Evolutionary conservation across 495 filamentous ascomycete species (phyloP).

Genomic region (Xanthoparmelia taractica): DNA sequence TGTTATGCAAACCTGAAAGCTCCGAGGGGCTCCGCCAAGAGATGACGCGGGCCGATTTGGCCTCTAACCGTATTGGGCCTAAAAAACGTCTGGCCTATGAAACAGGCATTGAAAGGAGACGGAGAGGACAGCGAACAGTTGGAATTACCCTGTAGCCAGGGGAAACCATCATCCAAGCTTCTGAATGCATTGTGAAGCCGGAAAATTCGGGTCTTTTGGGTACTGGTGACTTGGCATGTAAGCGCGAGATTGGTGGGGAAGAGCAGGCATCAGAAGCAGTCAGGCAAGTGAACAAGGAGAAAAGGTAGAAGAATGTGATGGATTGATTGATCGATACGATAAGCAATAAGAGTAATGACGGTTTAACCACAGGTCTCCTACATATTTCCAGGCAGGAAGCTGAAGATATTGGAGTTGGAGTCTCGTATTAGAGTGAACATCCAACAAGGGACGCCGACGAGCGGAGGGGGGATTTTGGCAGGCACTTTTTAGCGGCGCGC

Average conservation of each 20-base stretch:
- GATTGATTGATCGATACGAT: not conserved
- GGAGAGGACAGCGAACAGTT: not conserved
- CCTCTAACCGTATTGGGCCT: not conserved
- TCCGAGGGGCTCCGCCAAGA: not conserved
- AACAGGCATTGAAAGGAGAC: not conserved
- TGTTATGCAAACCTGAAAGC: not conserved
- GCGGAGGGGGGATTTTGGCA: not conserved
- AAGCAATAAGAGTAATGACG: not conserved
- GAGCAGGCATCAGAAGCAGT: not conserved
- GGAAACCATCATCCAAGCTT: not conserved
- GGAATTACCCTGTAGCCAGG: not conserved
- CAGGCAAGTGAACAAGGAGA: not conserved
- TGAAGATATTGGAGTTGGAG: not conserved
- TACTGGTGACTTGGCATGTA: not conserved
- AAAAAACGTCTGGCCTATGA: slow-evolving; percentile 3
- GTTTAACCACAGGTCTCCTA: too few species aligned
- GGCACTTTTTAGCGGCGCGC: slow-evolving; percentile 2
- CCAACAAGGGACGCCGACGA: not conserved
- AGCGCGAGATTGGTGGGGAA: not conserved
- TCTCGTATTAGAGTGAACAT: not conserved
- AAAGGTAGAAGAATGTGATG: not conserved
- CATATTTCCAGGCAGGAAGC: too few species aligned
- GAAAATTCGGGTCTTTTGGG: not conserved
- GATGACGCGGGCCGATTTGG: not conserved
- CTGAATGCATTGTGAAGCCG: not conserved